Percentiles rank a stretch among this genome's conserved stretches.
Evolutionary conservation across 78 protist species (phyloP).

Genomic region (Ministeria vibrans): DNA sequence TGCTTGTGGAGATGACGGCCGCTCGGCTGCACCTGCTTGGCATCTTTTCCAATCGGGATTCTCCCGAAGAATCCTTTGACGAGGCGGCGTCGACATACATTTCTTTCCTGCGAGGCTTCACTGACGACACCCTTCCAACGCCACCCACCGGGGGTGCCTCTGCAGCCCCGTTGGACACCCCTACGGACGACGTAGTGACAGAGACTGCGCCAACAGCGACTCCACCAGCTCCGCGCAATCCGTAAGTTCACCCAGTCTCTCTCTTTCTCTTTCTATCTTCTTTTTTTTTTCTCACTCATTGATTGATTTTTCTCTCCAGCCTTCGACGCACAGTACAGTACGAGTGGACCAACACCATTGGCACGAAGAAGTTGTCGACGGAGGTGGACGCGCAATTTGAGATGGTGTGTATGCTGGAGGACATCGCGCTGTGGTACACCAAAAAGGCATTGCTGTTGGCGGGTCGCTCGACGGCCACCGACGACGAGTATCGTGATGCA

Average conservation of each 20-base stretch:
- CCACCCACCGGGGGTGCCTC: not conserved
- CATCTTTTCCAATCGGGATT: not conserved
- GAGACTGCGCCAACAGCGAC: not conserved
- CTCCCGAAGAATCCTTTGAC: not conserved
- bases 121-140: not conserved
- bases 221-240: not conserved
- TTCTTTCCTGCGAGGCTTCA: not conserved
- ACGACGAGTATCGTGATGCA: not conserved
- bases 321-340: no score
- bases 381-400: not conserved
- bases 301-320: no score
- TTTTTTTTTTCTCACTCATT: no score
- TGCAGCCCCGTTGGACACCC: not conserved
- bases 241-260: not conserved
- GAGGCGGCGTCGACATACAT: not conserved
- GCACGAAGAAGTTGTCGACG: not conserved
- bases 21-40: not conserved
- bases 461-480: not conserved
- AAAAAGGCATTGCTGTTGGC: not conserved
- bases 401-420: slow-evolving; percentile 7
- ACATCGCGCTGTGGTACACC: slow-evolving; percentile 3
- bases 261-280: no score
- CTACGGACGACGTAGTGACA: not conserved
- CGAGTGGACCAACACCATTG: slow-evolving; percentile 7
- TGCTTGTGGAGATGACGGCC: not conserved